These are phyloP conservation scores for Logfia minima DNA, from an alignment of 129 eudicot species.

Conservation along the genomic window DNA sequence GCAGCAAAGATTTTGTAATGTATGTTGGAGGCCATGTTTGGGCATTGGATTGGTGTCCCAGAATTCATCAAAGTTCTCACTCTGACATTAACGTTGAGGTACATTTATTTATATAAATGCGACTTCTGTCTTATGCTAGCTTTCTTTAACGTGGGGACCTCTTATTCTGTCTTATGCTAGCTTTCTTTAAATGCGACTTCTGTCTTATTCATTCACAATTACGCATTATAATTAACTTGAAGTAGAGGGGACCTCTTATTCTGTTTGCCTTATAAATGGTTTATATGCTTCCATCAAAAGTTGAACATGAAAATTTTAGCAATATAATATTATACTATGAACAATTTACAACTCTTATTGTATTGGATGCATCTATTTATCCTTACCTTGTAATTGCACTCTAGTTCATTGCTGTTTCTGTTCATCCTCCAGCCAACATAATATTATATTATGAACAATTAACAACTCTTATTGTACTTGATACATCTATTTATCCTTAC, in stretches of 20 bases:
- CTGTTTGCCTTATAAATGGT: not conserved
- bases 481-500: conserved; percentile 7
- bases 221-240: not conserved
- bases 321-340: not conserved
- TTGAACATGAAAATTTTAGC: not conserved
- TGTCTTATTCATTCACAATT: not conserved
- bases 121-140: not conserved
- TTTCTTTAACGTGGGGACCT: not conserved
- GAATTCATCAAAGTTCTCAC: conserved; percentile 39
- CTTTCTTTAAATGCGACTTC: too few species aligned
- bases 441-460: not conserved
- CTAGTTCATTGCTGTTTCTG: conserved; percentile 90
- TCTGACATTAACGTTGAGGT: conserved; percentile 64
- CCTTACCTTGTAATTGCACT: conserved; percentile 12
- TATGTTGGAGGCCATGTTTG: conserved; percentile 86
- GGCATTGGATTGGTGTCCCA: conserved; percentile 98
- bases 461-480: not conserved
- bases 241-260: not conserved
- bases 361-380: conserved; percentile 11
- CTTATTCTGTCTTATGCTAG: too few species aligned
- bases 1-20: conserved; percentile 88
- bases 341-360: not conserved
- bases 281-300: not conserved
- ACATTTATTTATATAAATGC: conserved; percentile 9
- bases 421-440: conserved; percentile 72